Base-by-base conservation (phyloP, 352 stramenopile genomes). In the Phytophthora megakarya region DNA sequence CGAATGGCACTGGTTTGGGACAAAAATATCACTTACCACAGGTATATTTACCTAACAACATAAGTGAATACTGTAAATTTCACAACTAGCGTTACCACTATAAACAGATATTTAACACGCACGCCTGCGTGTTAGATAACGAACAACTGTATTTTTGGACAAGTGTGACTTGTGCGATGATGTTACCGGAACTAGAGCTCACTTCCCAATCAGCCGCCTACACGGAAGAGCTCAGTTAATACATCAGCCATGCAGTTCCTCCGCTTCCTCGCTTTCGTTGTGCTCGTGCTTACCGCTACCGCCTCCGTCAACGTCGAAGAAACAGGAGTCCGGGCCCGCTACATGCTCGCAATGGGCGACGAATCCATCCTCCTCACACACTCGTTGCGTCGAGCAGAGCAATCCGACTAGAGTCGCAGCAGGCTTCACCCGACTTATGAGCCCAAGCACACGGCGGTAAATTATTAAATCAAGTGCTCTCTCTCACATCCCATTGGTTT, bases 261-360 rank as follows among this genome's bases (percentile, higher is more conserved):
- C 30, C 18, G 43, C 18, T 58, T 42, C 43, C 7, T 73, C 22
- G 7, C 28, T 13, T 2, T 46, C 21, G 11, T 42, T 22, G 33
- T 19, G 8, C 21, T 66, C 23, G 51, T 19, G 18, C 15, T 68
- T 37, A 21, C 33, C 38, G 16, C 19, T 12, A 21, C 25, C 1
- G 15, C 30, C 49, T 21, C 39, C 32, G 30, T 19, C 26, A 33
- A 11, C 33, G 5, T 46, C 15, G 32, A 63, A 67, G 66, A 74
- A 25, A 67, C 66, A 13, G 23, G 48, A 10, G 38, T 63, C 21
- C 38, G 21, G 22, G 61, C 54, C 1, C 61, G 66, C 22, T 54
- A 74, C 38, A 71, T 74, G 54, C 38, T 74, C 16, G 61, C 66
- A 18, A 63, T 70, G 54, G 54, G 66, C 12, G 66, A 74, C 30